Conservation (phyloP, 176 grass and related monocot genomes). For the Poa pratensis region DNA sequence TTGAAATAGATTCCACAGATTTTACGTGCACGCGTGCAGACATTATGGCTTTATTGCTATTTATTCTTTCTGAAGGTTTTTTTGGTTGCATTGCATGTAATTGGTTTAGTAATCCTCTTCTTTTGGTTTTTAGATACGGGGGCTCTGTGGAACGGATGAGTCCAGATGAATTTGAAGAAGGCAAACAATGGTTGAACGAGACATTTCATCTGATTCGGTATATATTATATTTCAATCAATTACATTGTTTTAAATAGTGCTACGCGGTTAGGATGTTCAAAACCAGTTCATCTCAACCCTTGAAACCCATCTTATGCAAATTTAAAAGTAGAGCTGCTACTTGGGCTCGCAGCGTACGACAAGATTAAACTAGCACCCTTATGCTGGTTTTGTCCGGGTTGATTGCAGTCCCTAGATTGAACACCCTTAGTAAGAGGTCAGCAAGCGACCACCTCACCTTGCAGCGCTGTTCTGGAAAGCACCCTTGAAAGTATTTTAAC, state of each 20-base stretch:
- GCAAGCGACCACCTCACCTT: not conserved
- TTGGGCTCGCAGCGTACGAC: not conserved
- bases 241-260: not conserved
- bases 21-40: not conserved
- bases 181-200: constrained; percentile 85
- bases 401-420: not conserved
- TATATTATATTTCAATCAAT: not conserved
- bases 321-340: constrained; percentile 3
- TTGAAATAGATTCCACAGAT: constrained; percentile 17
- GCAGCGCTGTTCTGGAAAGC: not conserved
- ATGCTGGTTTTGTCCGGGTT: not conserved
- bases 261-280: not conserved
- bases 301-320: not conserved
- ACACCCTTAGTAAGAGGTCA: not conserved
- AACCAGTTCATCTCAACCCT: not conserved
- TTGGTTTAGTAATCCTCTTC: constrained; percentile 34
- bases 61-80: constrained; percentile 7
- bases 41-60: not conserved
- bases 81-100: not conserved
- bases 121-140: constrained; percentile 64
- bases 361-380: not conserved
- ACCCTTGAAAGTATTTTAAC: not conserved
- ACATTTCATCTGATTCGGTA: constrained; percentile 96
- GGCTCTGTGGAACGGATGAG: constrained; percentile 65
- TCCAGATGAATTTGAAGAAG: constrained; percentile 65